These are phyloP conservation scores for Amyloporia xantha DNA, from an alignment of 768 basidiomycete genomes.

Conservation along the genomic window DNA sequence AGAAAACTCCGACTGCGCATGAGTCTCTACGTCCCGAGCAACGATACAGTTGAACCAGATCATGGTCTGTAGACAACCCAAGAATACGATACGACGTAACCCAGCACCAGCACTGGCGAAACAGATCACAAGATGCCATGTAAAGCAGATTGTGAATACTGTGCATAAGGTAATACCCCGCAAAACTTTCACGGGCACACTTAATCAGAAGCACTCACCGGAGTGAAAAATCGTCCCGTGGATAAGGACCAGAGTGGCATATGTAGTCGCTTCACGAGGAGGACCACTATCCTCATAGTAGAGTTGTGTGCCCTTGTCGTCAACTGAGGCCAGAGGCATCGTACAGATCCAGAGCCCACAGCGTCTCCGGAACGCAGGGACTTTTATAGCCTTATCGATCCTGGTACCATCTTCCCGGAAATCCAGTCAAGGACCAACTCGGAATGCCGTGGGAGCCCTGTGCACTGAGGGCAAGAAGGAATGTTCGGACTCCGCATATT, in stretches of 20 bases:
- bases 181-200: too few species aligned
- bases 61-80: too few species aligned
- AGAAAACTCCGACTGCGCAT: too few species aligned
- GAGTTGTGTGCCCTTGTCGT: slow-evolving; percentile 11
- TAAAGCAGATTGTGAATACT: not conserved
- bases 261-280: slow-evolving; percentile 5
- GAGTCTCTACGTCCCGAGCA: too few species aligned
- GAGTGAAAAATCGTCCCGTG: slow-evolving; percentile 16
- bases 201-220: slow-evolving; percentile 7
- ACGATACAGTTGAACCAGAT: too few species aligned
- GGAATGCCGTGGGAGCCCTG: not conserved
- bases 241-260: slow-evolving; percentile 15
- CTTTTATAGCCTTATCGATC: not conserved
- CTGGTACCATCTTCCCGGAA: not conserved
- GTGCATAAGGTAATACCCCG: not conserved
- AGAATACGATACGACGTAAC: too few species aligned
- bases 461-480: not conserved
- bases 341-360: not conserved
- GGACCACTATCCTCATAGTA: slow-evolving; percentile 19
- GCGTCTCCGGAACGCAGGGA: not conserved
- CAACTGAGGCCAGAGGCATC: slow-evolving; percentile 16
- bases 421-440: not conserved
- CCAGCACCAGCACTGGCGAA: too few species aligned
- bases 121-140: too few species aligned
- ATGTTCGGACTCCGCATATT: too few species aligned